Conservation (phyloP, 2,329 filamentous ascomycete species). For the Fusarium vanettenii region DNA sequence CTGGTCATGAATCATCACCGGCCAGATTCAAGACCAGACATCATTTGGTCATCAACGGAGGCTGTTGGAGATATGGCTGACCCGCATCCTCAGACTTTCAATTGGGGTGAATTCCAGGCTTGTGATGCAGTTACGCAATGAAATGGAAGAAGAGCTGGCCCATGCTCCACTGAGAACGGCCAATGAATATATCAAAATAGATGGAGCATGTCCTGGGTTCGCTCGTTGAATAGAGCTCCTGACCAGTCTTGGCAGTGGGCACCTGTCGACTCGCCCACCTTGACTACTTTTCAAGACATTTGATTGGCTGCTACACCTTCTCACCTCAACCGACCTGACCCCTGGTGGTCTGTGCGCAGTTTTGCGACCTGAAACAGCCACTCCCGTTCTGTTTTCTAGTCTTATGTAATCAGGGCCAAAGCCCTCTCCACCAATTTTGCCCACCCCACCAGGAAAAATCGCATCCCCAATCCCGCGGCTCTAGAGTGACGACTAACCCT, state of each 20-base stretch:
- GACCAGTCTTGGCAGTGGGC: not conserved
- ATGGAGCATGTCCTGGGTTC: not conserved
- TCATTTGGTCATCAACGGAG: not conserved
- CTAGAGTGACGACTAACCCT: slow-evolving; percentile 21
- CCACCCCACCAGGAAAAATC: slow-evolving; percentile 45
- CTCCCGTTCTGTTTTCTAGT: not conserved
- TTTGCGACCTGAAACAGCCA: not conserved
- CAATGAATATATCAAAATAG: not conserved
- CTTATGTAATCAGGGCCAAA: not conserved
- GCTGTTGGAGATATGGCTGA: not conserved
- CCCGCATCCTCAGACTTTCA: too few relatives aligned
- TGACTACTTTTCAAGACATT: not conserved
- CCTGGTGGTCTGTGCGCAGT: not conserved
- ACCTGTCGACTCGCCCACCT: not conserved
- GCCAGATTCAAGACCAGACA: not conserved
- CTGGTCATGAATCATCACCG: not conserved
- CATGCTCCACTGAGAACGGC: not conserved
- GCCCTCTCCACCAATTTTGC: slow-evolving; percentile 3
- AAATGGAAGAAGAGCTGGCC: not conserved
- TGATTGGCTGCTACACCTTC: not conserved
- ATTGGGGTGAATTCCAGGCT: too few relatives aligned
- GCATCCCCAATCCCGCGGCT: slow-evolving; percentile 14
- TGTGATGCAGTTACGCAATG: not conserved
- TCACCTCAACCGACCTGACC: not conserved
- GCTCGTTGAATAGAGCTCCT: not conserved